Base-by-base conservation (phyloP, 148 eudicot genomes). In the Beta vulgaris region DNA sequence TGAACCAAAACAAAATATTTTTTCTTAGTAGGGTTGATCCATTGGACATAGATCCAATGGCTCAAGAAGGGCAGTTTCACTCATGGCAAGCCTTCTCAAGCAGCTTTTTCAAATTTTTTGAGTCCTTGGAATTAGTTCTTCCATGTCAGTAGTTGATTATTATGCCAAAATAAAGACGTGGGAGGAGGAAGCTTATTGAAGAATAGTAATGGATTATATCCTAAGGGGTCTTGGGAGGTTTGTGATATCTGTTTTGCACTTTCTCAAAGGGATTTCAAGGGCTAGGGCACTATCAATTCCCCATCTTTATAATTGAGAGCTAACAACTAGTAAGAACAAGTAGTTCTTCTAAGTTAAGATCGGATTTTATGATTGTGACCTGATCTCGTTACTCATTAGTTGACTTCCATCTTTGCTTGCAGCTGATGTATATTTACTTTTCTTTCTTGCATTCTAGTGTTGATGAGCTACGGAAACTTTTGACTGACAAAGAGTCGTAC, bases 401-500 rank as follows among this genome's bases (percentile, higher is more conserved):
- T 69, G 19, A 21, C 23, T 25, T 19, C 32, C 11, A 26, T 40
- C 31, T 75, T 75, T 23, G n/a, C n/a, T 48, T 61, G 32, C 10
- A 44, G 28, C 69, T 74, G 37, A 74, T 28, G 32, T 49, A 32
- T 46, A n/a, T 31, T 11, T 11, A 31, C 14, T 48, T 23, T 15
- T 46, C 40, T 61, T 32, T 46, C 64, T 34, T 57, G 13, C 35
- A 21, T 31, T 51, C 16, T 31, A 82, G 84, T 42, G 81, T 78
- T 82, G 84, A 82, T 31, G 84, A 82, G 68, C 61, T 82, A 19
- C 74, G 74, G 48, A 77, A 73, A 69, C 75, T 82, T 72, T 42
- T 81, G 69, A 77, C 77, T 9, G 84, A 81, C 77, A 77, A 77
- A 71, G 84, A 81, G 64, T 71, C 78, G 40, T 77, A 82, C 75